Evolutionary conservation across 139 green algal genomes (phyloP).

Genomic region (Pleodorina starrii): DNA sequence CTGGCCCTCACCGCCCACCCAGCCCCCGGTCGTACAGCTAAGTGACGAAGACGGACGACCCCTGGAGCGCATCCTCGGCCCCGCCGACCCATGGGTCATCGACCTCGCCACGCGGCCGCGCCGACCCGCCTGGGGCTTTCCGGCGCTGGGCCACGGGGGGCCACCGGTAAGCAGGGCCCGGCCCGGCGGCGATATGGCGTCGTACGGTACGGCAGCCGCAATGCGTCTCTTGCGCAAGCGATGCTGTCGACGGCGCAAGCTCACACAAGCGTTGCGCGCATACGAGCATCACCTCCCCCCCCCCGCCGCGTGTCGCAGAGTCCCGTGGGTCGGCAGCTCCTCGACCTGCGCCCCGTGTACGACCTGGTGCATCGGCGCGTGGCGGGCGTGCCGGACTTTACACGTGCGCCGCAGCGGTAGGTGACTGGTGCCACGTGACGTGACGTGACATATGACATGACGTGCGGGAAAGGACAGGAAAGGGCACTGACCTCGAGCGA

Average conservation of each 20-base stretch:
- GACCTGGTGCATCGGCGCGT: conserved; percentile 31
- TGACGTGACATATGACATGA: too few species aligned
- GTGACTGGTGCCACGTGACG: too few species aligned
- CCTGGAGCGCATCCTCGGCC: neutral
- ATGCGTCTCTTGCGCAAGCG: too few species aligned
- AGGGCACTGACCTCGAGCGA: too few species aligned
- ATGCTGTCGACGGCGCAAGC: too few species aligned
- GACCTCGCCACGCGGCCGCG: conserved; percentile 13
- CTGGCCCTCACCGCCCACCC: too few species aligned
- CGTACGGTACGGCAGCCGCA: too few species aligned
- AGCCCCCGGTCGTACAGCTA: neutral
- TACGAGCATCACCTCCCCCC: too few species aligned
- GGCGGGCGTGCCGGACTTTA: neutral
- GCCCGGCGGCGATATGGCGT: too few species aligned
- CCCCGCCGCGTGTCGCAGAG: neutral
- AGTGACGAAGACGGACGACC: conserved; percentile 1
- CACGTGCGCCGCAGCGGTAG: neutral
- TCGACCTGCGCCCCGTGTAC: conserved; percentile 46
- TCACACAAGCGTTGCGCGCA: too few species aligned
- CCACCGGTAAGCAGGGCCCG: too few species aligned
- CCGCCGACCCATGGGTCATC: conserved; percentile 43
- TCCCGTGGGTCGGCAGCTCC: conserved; percentile 1
- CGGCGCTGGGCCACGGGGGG: neutral
- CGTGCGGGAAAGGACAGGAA: too few species aligned
- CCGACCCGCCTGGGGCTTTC: conserved; percentile 47